These are phyloP conservation scores for Fraxinus ornus DNA, from an alignment of 305 asterid species.

Conservation along the genomic window DNA sequence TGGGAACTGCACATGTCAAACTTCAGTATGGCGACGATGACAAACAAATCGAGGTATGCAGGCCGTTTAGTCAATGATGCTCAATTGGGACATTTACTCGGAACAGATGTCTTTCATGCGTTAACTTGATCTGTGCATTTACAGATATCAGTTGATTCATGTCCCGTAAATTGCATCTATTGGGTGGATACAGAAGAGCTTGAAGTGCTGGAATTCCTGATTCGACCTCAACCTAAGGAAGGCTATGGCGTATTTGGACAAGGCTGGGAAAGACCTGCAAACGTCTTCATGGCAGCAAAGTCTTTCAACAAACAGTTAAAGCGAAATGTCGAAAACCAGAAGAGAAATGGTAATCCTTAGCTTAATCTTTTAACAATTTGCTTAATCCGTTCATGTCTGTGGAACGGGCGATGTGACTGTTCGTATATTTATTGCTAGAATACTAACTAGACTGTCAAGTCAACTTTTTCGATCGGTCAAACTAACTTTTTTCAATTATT, in stretches of 20 bases:
- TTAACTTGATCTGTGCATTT: background rate
- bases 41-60: conserved; percentile 39
- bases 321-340: conserved; percentile 23
- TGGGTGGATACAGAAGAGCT: conserved; percentile 56
- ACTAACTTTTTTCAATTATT: no score
- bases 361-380: background rate
- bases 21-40: conserved; percentile 57
- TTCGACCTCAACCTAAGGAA: conserved; percentile 46
- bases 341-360: conserved; percentile 26
- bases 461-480: background rate
- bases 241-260: conserved; percentile 67
- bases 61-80: background rate
- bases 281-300: conserved; percentile 61
- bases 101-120: background rate
- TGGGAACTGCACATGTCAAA: conserved; percentile 55
- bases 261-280: conserved; percentile 68
- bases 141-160: conserved; percentile 56
- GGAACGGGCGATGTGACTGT: background rate
- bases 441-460: background rate
- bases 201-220: conserved; percentile 47
- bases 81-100: background rate
- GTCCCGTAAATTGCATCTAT: conserved; percentile 66
- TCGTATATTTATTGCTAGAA: background rate
- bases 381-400: background rate
- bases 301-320: conserved; percentile 43